Conservation (phyloP, 371 early-diverging fungal species). For the Lichtheimia hyalospora region DNA sequence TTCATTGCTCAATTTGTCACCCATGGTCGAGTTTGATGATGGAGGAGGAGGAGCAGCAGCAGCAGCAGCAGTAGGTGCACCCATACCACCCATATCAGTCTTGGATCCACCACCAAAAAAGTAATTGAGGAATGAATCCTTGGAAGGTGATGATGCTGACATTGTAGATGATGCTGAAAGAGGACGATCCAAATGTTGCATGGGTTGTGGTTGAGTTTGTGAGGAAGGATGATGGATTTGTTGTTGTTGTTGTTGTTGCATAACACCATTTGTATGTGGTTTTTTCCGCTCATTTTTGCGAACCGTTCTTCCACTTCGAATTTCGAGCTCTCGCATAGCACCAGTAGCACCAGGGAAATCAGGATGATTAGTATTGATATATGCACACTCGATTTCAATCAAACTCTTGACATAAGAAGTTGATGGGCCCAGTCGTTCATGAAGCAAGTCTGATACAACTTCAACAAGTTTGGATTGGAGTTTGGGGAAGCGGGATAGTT, state of each 20-base stretch:
- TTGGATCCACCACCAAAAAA: conserved; percentile 63
- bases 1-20: no score
- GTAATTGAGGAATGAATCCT: conserved; percentile 58
- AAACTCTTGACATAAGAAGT: conserved; percentile 76
- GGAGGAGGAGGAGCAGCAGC: no score
- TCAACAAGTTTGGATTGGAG: conserved; percentile 77
- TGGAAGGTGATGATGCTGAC: conserved; percentile 15
- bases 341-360: conserved; percentile 85
- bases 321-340: conserved; percentile 62
- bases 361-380: conserved; percentile 93
- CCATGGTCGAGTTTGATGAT: no score
- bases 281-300: background rate
- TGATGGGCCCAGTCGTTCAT: conserved; percentile 75
- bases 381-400: conserved; percentile 84
- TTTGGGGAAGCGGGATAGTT: conserved; percentile 75
- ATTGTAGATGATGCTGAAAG: conserved; percentile 2
- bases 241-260: conserved; percentile 1
- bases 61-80: background rate
- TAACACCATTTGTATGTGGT: background rate
- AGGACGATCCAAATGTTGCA: conserved; percentile 3
- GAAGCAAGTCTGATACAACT: conserved; percentile 77
- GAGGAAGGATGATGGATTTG: background rate
- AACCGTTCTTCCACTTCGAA: background rate
- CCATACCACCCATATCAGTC: conserved; percentile 1
- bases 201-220: background rate